A percentile compares a stretch with the other conserved stretches of the same genome.
These are phyloP conservation scores for Acer campestre DNA, from an alignment of 345 rosid genomes.

Conservation along the genomic window DNA sequence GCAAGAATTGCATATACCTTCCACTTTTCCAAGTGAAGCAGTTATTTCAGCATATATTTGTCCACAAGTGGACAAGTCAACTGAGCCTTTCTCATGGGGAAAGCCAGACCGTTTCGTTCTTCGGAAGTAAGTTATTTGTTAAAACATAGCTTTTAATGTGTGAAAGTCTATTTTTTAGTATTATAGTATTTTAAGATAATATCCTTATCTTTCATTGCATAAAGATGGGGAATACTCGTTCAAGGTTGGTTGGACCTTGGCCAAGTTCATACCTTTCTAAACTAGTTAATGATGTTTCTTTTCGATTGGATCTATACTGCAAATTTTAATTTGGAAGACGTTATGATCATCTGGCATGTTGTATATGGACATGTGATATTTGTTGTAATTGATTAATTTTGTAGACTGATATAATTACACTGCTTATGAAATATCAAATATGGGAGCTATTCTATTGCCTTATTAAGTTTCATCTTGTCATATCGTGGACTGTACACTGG, in stretches of 20 bases:
- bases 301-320: not conserved
- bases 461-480: not conserved
- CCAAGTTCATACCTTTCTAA: not conserved
- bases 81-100: constrained; percentile 93
- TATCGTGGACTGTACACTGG: not conserved
- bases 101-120: constrained; percentile 84
- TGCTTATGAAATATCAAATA: constrained; percentile 7
- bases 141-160: not conserved
- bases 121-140: constrained; percentile 53
- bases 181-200: not conserved
- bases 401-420: not conserved
- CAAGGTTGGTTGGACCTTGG: not conserved
- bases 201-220: constrained; percentile 7
- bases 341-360: not conserved
- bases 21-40: constrained; percentile 85
- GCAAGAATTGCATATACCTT: constrained; percentile 97
- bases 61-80: constrained; percentile 94
- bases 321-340: not conserved
- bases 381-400: not conserved
- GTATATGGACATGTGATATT: not conserved
- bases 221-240: not conserved
- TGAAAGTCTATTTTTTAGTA: not conserved
- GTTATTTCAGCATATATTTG: constrained; percentile 74
- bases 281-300: not conserved
- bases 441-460: not conserved